Percentiles rank a stretch among this genome's conserved stretches.
These are phyloP conservation scores for Pichia eremophila DNA, from an alignment of 805 yeast species.

Conservation along the genomic window DNA sequence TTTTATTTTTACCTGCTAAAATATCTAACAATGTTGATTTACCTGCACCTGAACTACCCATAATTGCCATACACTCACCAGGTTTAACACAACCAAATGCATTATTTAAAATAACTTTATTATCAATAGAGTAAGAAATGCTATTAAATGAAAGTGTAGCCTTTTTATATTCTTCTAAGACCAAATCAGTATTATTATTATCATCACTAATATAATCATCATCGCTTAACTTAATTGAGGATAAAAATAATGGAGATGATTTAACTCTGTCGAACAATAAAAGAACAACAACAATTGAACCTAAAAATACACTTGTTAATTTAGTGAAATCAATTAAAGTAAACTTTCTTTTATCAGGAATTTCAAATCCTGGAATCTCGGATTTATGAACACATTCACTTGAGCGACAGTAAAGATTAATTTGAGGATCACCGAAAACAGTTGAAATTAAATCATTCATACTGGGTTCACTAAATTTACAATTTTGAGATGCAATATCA, in stretches of 20 bases:
- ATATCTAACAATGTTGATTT: slow-evolving; percentile 90
- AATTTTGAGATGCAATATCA: slow-evolving; percentile 48
- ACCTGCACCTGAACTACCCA: slow-evolving; percentile 99
- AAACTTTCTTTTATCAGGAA: slow-evolving; percentile 45
- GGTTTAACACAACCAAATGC: slow-evolving; percentile 76
- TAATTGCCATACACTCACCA: slow-evolving; percentile 84
- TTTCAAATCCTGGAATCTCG: slow-evolving; percentile 82
- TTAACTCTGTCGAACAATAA: slow-evolving; percentile 40
- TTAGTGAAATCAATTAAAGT: slow-evolving; percentile 38
- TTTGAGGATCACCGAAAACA: slow-evolving; percentile 92
- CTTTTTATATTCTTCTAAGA: slow-evolving; percentile 49
- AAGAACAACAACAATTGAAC: slow-evolving; percentile 33
- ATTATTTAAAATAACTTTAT: slow-evolving; percentile 45
- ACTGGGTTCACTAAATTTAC: slow-evolving; percentile 87
- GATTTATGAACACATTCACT: slow-evolving; percentile 91
- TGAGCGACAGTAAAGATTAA: slow-evolving; percentile 68
- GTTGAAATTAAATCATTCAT: slow-evolving; percentile 87
- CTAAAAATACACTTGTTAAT: slow-evolving; percentile 34
- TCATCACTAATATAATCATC: slow-evolving; percentile 25
- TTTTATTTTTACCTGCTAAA: slow-evolving; percentile 77
- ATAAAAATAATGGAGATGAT: slow-evolving; percentile 52
- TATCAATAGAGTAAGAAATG: slow-evolving; percentile 51
- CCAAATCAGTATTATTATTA: slow-evolving; percentile 21
- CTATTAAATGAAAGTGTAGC: slow-evolving; percentile 70
- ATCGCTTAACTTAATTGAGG: slow-evolving; percentile 17